Percentiles rank a stretch among this genome's conserved stretches.
phyloP scores from a whole-genome alignment of 441 rosid genomes.

The Erodium texanum region DNA sequence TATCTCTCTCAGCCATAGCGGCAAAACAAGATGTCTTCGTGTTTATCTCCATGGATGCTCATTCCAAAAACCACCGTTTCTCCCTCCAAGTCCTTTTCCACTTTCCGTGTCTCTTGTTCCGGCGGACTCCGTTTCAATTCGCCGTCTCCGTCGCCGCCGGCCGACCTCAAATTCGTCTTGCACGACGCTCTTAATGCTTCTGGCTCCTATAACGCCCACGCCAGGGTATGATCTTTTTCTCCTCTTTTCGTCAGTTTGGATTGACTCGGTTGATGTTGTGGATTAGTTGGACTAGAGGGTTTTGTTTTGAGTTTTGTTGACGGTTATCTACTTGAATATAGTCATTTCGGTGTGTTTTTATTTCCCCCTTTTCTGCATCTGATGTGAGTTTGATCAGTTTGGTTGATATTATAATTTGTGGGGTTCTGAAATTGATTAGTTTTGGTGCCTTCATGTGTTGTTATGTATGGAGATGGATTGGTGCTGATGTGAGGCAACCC shows the following conservation, averaged over 20 bases:
- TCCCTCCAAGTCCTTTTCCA: background rate
- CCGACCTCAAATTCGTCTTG: background rate
- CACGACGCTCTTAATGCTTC: background rate
- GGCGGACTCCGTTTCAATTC: background rate
- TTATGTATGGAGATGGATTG: background rate
- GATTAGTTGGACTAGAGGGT: background rate
- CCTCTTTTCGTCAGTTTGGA: background rate
- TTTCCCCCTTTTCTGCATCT: too few relatives aligned
- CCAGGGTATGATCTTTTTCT: background rate
- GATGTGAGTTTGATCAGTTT: background rate
- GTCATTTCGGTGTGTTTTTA: background rate
- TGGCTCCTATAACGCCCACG: background rate
- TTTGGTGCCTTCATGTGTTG: too few relatives aligned
- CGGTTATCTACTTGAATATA: background rate
- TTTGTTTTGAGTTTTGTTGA: background rate
- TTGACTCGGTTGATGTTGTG: background rate
- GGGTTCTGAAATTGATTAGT: background rate
- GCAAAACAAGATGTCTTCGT: background rate
- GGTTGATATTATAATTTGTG: background rate
- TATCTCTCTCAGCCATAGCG: too few relatives aligned
- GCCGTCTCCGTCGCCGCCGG: background rate
- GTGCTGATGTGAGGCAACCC: background rate
- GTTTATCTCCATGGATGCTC: background rate
- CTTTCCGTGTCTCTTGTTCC: background rate
- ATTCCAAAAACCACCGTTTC: background rate